These are phyloP conservation scores for Aurantiochytrium sp. DNA, from an alignment of 108 stramenopile genomes.

Conservation along the genomic window DNA sequence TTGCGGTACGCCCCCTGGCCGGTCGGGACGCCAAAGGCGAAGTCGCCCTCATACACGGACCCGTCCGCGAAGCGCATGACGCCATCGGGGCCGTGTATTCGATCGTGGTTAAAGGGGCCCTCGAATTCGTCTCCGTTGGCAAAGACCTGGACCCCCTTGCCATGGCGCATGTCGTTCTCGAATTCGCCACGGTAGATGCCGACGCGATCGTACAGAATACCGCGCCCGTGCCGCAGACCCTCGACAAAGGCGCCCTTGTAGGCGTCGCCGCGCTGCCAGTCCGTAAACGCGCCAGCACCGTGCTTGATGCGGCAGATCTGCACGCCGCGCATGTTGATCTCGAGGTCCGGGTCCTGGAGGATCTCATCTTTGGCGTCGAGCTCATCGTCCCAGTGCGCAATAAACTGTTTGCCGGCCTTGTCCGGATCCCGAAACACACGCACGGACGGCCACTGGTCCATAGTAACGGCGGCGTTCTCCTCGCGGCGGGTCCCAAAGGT, in stretches of 20 bases:
- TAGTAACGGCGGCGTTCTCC: background rate
- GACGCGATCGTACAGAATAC: background rate
- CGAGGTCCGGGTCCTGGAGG: background rate
- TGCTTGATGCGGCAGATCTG: background rate
- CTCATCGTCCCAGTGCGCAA: background rate
- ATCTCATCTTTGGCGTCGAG: background rate
- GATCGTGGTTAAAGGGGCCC: background rate
- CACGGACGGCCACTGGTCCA: background rate
- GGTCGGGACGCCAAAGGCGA: background rate
- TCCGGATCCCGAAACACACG: background rate
- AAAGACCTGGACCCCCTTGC: slow-evolving; percentile 7
- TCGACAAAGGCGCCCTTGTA: background rate
- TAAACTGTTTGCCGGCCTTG: background rate
- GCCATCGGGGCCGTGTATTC: background rate
- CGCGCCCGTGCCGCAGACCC: background rate
- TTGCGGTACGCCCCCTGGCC: background rate
- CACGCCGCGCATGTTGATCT: slow-evolving; percentile 13
- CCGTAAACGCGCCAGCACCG: background rate
- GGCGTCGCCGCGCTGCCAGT: slow-evolving; percentile 7
- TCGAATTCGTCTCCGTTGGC: slow-evolving; percentile 5
- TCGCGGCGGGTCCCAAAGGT: background rate
- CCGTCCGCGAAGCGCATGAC: background rate
- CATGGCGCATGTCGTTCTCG: background rate
- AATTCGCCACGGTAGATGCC: slow-evolving; percentile 3
- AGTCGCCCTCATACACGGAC: background rate